Evolutionary conservation across 2,329 filamentous ascomycete species (phyloP), one percentile per base, ranked within the genome.

Genomic region (Aschersonia sp.): DNA sequence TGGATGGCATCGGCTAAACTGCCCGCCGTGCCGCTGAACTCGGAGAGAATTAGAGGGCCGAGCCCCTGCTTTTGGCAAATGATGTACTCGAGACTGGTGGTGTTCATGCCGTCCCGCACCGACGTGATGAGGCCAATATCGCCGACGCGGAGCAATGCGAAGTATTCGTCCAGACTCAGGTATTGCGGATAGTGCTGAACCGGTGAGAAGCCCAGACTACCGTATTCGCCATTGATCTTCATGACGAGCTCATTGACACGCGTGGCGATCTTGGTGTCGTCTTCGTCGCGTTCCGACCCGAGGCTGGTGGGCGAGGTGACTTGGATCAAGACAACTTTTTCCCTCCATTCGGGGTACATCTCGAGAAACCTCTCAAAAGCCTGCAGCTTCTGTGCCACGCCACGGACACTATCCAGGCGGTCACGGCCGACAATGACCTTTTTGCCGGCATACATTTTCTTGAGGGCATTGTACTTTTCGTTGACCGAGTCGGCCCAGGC

Each of bases 41-140:
- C 90, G 11, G 92, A 97, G 30, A 97, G 77, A 54, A 97, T 95
- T 44, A 97, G 71, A 2, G 89, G 90, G 1, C 89, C 86, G 55
- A 89, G 81, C 48, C 81, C 82, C 52, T 92, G 83, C 58, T 87
- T 84, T 65, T 97, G 90, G 63, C 87, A 94, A 49, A 95, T 77
- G 49, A 97, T 81, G 61, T 95, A 97, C 65, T 97, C 92, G 55
- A 97, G 71, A 61, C 87, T 94, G 22, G 89, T 95, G 0, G 90
- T 95, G 69, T 95, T 97, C 89, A 97, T 95, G 49, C 90, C 90
- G 62, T 97, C 92, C 50, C 90, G 81, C 29, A 97, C 89, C 55
- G 87, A 95, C 6, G 92, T 95, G 64, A 97, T 95, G 45, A 97
- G 72, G 4, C 88, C 90, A 54, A 95, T 86, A 62, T 97, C 88